Percentiles rank a stretch among this genome's conserved stretches.
phyloP scores from a whole-genome alignment of 2,329 filamentous ascomycete genomes.

The Xylaria sp. region DNA sequence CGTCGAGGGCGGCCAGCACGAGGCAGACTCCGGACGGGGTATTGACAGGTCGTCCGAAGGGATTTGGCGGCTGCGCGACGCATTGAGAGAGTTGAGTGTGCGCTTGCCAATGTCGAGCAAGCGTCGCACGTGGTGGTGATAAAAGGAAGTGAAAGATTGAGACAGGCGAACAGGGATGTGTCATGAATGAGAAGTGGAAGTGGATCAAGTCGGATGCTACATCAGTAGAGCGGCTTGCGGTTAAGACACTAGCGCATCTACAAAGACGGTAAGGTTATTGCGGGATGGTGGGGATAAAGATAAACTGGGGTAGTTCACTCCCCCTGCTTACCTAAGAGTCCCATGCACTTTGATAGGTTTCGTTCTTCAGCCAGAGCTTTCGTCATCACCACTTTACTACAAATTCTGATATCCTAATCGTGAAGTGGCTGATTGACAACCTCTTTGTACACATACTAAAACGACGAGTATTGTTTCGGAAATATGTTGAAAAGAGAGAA shows the following conservation, averaged over 20 bases:
- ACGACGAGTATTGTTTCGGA: too few relatives aligned
- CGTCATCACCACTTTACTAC: too few relatives aligned
- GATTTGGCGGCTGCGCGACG: conserved; percentile 76
- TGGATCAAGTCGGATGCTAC: conserved; percentile 10
- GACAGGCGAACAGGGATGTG: conserved; percentile 35
- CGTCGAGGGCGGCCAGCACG: conserved; percentile 58
- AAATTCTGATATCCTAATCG: too few relatives aligned
- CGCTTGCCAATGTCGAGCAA: conserved; percentile 34
- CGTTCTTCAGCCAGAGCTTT: too few relatives aligned
- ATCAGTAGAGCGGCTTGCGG: not conserved
- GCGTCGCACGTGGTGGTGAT: conserved; percentile 30
- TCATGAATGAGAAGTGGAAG: conserved; percentile 9
- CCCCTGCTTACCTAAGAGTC: too few relatives aligned
- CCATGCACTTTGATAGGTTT: too few relatives aligned
- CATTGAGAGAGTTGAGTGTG: conserved; percentile 58
- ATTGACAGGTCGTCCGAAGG: conserved; percentile 74
- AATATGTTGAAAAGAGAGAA: too few relatives aligned
- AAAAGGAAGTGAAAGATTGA: conserved; percentile 25
- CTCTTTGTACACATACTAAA: too few relatives aligned
- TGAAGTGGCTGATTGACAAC: too few relatives aligned
- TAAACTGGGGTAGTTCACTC: too few relatives aligned
- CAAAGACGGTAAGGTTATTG: too few relatives aligned
- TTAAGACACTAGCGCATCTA: not conserved
- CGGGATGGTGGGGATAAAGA: conserved; percentile 2
- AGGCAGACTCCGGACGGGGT: conserved; percentile 67